phyloP scores from a whole-genome alignment of 352 stramenopile species.

The Phytophthora europaea region DNA sequence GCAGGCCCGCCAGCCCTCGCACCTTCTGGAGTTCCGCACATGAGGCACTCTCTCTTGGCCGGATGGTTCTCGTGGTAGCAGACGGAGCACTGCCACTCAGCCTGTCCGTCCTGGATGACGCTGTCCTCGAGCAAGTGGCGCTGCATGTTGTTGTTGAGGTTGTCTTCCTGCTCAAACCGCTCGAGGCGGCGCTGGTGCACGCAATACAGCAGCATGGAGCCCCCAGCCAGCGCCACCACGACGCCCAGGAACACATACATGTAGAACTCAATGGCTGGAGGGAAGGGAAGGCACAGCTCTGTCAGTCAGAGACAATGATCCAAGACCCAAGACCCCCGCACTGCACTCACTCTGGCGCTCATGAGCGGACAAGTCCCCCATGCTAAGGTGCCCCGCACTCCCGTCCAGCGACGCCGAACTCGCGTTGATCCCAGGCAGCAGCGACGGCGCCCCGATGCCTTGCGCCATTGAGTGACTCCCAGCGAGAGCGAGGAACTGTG shows the following conservation, averaged over 20 bases:
- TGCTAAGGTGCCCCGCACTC: slow-evolving; percentile 6
- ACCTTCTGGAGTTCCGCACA: slow-evolving; percentile 86
- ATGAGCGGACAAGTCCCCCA: slow-evolving; percentile 10
- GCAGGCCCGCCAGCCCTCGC: neutral
- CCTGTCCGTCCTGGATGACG: slow-evolving; percentile 73
- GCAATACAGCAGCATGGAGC: slow-evolving; percentile 68
- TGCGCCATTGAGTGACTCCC: neutral
- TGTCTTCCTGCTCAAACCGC: slow-evolving; percentile 73
- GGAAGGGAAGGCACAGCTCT: neutral
- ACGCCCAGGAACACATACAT: slow-evolving; percentile 81
- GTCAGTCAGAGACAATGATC: neutral
- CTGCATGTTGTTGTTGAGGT: slow-evolving; percentile 91
- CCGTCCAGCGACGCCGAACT: neutral
- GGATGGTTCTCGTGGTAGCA: slow-evolving; percentile 90
- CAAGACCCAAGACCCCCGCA: neutral
- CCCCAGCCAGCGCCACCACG: slow-evolving; percentile 53
- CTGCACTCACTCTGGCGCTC: slow-evolving; percentile 31
- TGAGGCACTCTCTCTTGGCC: slow-evolving; percentile 82
- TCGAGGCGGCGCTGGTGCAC: slow-evolving; percentile 69
- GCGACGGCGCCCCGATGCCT: neutral
- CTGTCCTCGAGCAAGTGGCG: slow-evolving; percentile 85
- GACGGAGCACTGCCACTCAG: slow-evolving; percentile 86
- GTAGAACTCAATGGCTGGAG: slow-evolving; percentile 62
- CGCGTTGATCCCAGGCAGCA: neutral
- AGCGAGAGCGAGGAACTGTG: neutral